phyloP scores from a whole-genome alignment of 2,329 filamentous ascomycete species.

The Cladorrhinum sp. region DNA sequence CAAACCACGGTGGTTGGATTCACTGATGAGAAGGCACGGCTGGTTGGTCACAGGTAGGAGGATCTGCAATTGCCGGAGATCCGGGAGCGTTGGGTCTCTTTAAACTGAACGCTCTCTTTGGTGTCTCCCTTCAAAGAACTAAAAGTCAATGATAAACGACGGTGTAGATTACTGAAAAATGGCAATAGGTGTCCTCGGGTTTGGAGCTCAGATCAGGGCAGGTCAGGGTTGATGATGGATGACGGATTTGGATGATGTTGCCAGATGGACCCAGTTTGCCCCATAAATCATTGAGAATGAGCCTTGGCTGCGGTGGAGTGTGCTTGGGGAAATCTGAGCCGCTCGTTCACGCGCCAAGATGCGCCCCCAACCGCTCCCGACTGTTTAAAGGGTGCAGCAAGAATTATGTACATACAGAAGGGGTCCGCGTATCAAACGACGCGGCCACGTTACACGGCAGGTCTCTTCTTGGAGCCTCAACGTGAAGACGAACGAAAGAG shows the following conservation, averaged over 20 bases:
- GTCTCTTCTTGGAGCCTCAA: neutral
- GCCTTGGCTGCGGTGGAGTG: neutral
- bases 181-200: neutral
- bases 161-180: neutral
- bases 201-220: neutral
- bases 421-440: neutral
- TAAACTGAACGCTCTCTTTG: neutral
- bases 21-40: neutral
- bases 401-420: neutral
- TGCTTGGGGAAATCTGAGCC: neutral
- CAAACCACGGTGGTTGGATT: neutral
- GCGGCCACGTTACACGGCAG: neutral
- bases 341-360: neutral
- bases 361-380: neutral
- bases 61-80: neutral
- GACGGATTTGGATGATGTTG: neutral
- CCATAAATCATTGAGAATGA: neutral
- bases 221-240: neutral
- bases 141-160: neutral
- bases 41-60: neutral
- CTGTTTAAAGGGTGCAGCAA: neutral
- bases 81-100: neutral
- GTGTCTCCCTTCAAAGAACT: neutral
- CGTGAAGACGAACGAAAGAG: neutral
- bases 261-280: neutral